Evolutionary conservation across 116 monocot genomes (phyloP), one percentile per base, ranked within the genome.

Genomic region (Trichopus zeylanicus): DNA sequence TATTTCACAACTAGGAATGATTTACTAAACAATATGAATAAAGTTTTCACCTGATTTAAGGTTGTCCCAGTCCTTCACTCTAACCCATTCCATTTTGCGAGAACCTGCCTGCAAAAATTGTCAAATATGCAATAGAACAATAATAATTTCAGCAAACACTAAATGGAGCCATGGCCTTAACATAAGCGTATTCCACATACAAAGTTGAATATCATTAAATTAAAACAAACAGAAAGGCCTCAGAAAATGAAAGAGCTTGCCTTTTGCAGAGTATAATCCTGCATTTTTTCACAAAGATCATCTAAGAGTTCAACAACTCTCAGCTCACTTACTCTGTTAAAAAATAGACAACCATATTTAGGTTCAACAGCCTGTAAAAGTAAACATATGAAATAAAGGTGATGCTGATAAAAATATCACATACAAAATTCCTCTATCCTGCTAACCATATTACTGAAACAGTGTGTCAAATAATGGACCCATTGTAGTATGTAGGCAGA

Each of bases 261-360:
- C 83, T 90, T 81, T 55, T 70, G 31, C 35, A 87, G 55, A 23
- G 91, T 87, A 58, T 91, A 91, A 42, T 97, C 91, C 63, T 81
- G 87, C 91, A 97, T 87, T 67, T 87, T 97, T 26, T 79, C 79
- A 70, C 97, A 97, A 5, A 97, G 84, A 33, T 81, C 97, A 75
- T 97, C 97, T 37, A 97, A 67, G 27, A 97, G 91, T 49, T 97
- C 97, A 65, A 84, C 77, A 66, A 81, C 91, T 75, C 97, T 78
- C 26, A 97, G 79, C 46, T 97, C 97, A 55, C 97, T 97, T 2
- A 73, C 79, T 67, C 97, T 97, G 60, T 15, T 37, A 4, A 49
- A 51, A 56, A 56, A 69, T n/a, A 51, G 55, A 24, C 29, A 49
- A 28, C n/a, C 18, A 4, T 9, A 55, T n/a, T 48, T 29, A 21